A percentile compares a stretch with the other conserved stretches of the same genome.
phyloP scores from a whole-genome alignment of 2,329 filamentous ascomycete species.

The Epicoccum sorghinum region DNA sequence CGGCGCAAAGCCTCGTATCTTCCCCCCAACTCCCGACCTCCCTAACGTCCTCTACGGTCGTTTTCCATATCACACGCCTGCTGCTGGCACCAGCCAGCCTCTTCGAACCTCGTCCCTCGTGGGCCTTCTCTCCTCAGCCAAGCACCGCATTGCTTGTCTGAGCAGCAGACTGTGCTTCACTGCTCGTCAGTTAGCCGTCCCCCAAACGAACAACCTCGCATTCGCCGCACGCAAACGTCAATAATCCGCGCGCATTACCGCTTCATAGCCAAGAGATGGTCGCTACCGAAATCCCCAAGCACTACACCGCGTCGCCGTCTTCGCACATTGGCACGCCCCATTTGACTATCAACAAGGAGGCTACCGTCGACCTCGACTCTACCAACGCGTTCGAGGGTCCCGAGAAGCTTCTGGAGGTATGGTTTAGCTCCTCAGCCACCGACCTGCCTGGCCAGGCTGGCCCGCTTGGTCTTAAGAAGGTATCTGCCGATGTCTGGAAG shows the following conservation, averaged over 20 bases:
- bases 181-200: slow-evolving; percentile 35
- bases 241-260: slow-evolving; percentile 27
- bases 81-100: slow-evolving; percentile 89
- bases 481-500: slow-evolving; percentile 86
- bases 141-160: slow-evolving; percentile 95
- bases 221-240: slow-evolving; percentile 18
- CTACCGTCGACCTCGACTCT: slow-evolving; percentile 89
- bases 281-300: slow-evolving; percentile 75
- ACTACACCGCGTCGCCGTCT: slow-evolving; percentile 83
- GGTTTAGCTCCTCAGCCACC: slow-evolving; percentile 84
- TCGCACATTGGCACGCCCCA: slow-evolving; percentile 79
- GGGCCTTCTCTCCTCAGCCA: slow-evolving; percentile 98
- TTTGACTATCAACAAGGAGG: slow-evolving; percentile 95
- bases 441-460: slow-evolving; percentile 73
- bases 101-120: slow-evolving; percentile 64
- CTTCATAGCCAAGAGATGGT: slow-evolving; percentile 71
- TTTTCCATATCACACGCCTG: slow-evolving; percentile 58
- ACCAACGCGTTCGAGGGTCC: slow-evolving; percentile 97
- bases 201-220: slow-evolving; percentile 9
- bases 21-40: slow-evolving; percentile 82
- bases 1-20: slow-evolving; percentile 81
- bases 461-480: slow-evolving; percentile 82
- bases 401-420: slow-evolving; percentile 97
- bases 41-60: slow-evolving; percentile 82
- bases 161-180: slow-evolving; percentile 97